Conservation (phyloP, 371 early-diverging fungal species). For the Mucor sp. region DNA sequence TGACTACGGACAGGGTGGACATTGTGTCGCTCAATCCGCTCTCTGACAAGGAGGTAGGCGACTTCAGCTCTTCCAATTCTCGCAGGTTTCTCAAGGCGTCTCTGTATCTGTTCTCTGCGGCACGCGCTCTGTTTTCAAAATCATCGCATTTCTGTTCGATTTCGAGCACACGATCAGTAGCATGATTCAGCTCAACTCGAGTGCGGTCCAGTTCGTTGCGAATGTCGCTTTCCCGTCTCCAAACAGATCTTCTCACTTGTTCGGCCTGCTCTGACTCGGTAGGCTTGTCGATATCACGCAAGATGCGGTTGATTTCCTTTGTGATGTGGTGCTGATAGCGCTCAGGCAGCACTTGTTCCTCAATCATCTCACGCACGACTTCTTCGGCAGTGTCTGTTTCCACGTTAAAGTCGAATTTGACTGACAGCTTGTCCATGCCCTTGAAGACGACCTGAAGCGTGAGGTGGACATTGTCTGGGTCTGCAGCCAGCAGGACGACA, state of each 20-base stretch:
- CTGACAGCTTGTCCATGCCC: conserved; percentile 67
- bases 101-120: conserved; percentile 39
- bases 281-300: conserved; percentile 63
- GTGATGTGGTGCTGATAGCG: conserved; percentile 70
- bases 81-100: conserved; percentile 33
- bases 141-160: conserved; percentile 40
- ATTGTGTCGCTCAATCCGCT: conserved; percentile 5
- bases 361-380: conserved; percentile 82
- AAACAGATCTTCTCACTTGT: conserved; percentile 47
- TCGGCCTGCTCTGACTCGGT: conserved; percentile 39
- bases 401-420: conserved; percentile 79
- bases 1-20: background rate
- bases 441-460: conserved; percentile 74
- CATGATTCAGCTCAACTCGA: conserved; percentile 33
- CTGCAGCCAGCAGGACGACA: conserved; percentile 55
- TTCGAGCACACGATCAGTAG: conserved; percentile 32
- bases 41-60: background rate
- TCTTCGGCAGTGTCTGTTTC: conserved; percentile 80
- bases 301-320: conserved; percentile 72
- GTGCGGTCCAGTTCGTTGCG: conserved; percentile 43
- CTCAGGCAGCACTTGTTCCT: conserved; percentile 67
- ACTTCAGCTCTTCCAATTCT: conserved; percentile 28
- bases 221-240: conserved; percentile 53
- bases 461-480: conserved; percentile 56
- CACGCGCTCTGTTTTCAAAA: conserved; percentile 38